Conservation (phyloP, 208 protist genomes). For the Porcisia hertigi region DNA sequence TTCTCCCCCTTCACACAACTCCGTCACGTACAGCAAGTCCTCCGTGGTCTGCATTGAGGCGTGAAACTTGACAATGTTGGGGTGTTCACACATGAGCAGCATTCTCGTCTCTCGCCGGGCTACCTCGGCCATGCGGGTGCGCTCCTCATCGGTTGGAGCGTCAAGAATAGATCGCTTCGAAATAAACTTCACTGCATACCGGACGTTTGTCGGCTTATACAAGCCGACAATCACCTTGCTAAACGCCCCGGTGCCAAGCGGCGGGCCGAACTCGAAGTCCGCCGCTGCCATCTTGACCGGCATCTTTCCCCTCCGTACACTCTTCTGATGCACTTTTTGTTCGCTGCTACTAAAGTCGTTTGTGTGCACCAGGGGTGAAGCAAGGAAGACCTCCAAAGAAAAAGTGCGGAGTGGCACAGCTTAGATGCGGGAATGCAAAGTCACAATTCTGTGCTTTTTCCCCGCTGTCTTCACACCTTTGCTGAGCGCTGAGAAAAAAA, state of each 20-base stretch:
- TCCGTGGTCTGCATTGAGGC: conserved; percentile 83
- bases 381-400: background rate
- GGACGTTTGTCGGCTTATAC: conserved; percentile 59
- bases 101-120: conserved; percentile 82
- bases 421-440: background rate
- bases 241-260: conserved; percentile 81
- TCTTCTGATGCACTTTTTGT: background rate
- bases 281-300: conserved; percentile 57
- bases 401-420: background rate
- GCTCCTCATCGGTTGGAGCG: conserved; percentile 83
- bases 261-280: conserved; percentile 80
- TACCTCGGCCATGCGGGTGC: conserved; percentile 82
- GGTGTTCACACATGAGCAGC: conserved; percentile 89
- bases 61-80: conserved; percentile 85
- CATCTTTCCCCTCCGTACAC: background rate
- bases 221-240: conserved; percentile 86
- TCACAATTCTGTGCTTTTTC: background rate
- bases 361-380: background rate
- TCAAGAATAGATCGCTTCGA: conserved; percentile 85
- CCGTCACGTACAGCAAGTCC: conserved; percentile 85
- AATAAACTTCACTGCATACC: conserved; percentile 87
- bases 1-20: conserved; percentile 87
- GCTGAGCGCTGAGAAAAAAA: background rate
- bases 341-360: background rate
- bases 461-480: background rate